These are phyloP conservation scores for Pythium phragmitis DNA, from an alignment of 352 stramenopile species.

Conservation along the genomic window DNA sequence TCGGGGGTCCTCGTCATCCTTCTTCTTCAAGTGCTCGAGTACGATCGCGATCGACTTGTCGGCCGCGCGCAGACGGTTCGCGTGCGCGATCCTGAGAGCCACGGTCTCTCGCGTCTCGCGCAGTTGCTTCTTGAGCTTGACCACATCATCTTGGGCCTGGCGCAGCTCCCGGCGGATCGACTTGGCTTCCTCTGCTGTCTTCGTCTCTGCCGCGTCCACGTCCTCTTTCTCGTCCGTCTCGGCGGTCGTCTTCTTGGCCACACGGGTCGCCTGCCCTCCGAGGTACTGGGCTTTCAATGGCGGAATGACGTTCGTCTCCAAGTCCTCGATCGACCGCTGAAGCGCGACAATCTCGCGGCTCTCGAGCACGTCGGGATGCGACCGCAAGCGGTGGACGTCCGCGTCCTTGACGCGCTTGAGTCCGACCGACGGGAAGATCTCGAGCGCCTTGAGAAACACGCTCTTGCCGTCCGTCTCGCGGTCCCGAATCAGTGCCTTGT, in stretches of 20 bases:
- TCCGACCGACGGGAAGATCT: slow-evolving; percentile 26
- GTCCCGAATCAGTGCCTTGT: slow-evolving; percentile 32
- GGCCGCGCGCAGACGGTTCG: slow-evolving; percentile 43
- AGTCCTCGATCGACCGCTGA: slow-evolving; percentile 4
- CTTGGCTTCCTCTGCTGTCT: background rate
- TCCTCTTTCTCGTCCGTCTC: background rate
- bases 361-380: slow-evolving; percentile 5
- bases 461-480: background rate
- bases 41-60: slow-evolving; percentile 48
- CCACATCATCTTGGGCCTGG: slow-evolving; percentile 22
- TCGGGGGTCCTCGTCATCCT: background rate
- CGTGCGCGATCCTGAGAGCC: slow-evolving; percentile 44
- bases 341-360: slow-evolving; percentile 12
- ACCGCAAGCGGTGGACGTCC: slow-evolving; percentile 10
- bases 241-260: too few species aligned
- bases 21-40: slow-evolving; percentile 17
- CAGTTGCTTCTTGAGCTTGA: slow-evolving; percentile 42
- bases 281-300: background rate
- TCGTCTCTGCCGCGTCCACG: background rate
- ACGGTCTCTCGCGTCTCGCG: slow-evolving; percentile 38
- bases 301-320: slow-evolving; percentile 12
- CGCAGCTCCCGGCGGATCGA: slow-evolving; percentile 29
- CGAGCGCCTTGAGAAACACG: slow-evolving; percentile 28
- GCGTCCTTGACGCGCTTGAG: slow-evolving; percentile 7
- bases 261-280: too few species aligned